Evolutionary conservation across 805 yeast species (phyloP), one percentile per base, ranked within the genome.

Genomic region (Starmerella davenportii): DNA sequence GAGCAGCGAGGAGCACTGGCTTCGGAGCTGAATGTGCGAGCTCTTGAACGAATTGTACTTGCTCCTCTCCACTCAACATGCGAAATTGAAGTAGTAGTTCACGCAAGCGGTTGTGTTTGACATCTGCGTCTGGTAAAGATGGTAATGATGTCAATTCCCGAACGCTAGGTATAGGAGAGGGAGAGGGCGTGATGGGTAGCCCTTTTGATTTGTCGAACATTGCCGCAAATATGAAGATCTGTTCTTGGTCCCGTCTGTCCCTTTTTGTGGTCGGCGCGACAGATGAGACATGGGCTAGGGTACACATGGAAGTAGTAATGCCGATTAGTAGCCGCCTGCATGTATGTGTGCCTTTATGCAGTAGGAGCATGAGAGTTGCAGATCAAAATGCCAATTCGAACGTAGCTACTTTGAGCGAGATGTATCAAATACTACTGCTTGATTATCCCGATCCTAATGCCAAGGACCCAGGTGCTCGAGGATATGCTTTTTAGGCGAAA

Each of bases 131-230:
- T 16, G 27, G 20, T 25, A 24, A 7, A 33, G 29, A 5, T 4
- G 16, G n/a, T 15, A 13, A 4, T 20, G 33, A 16, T 38, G 36
- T 16, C 23, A 41, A 40, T 5, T 34, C 34, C 29, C 46, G 42
- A 33, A 43, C 33, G 32, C 44, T 41, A 28, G 54, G 54, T 14
- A 44, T 47, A 16, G 56, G 56, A 32, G 55, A 51, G 16, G 56
- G 54, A 8, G 55, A 55, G 16, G 56, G 56, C 15, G 56, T 50
- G 20, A 50, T 42, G 21, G 55, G 43, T 41, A 44, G 18, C 18
- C 40, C 43, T 36, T 36, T 23, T 23, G 25, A 11, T 7, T 23
- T 7, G 11, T 23, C 25, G 25, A 23, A 7, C 25, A 7, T 23
- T 7, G 11, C 9, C 25, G 11, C 9, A 23, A 23, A 7, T 7